phyloP scores from a whole-genome alignment of 1,139 yeast genomes.

The Scheffersomyces lignicola region DNA sequence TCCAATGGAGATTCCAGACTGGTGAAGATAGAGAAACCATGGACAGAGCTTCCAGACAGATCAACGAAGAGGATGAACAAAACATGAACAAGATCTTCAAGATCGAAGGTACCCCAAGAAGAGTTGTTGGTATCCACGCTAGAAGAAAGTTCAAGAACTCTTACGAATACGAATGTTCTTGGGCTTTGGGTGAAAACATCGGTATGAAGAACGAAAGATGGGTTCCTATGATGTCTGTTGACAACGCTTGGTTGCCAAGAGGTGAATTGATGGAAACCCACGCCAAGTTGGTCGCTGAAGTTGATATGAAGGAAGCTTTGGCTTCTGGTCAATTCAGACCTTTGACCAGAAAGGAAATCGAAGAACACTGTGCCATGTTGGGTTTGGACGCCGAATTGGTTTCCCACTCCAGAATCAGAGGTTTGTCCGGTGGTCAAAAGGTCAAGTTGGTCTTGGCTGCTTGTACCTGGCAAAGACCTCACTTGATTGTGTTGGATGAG shows the following conservation, averaged over 20 bases:
- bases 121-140: constrained; percentile 91
- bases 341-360: constrained; percentile 99
- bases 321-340: constrained; percentile 99
- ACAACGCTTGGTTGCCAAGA: constrained; percentile 99
- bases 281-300: constrained; percentile 99
- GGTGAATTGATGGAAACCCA: constrained; percentile 98
- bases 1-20: constrained; percentile 99
- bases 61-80: constrained; percentile 94
- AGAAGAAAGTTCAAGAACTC: constrained; percentile 99
- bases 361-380: constrained; percentile 96
- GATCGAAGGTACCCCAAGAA: constrained; percentile 98
- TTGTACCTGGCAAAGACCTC: constrained; percentile 99
- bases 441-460: constrained; percentile 99
- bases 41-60: constrained; percentile 99
- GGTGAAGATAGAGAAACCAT: constrained; percentile 99
- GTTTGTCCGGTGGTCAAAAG: constrained; percentile 99
- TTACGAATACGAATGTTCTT: constrained; percentile 98
- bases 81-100: constrained; percentile 99
- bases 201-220: constrained; percentile 99
- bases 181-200: constrained; percentile 94
- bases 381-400: constrained; percentile 99
- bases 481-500: constrained; percentile 97
- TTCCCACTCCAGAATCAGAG: constrained; percentile 99
- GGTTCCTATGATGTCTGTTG: constrained; percentile 99
- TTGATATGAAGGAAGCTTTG: constrained; percentile 99